Conservation (phyloP, 179 eudicot genomes). For the Beta macrorhiza region DNA sequence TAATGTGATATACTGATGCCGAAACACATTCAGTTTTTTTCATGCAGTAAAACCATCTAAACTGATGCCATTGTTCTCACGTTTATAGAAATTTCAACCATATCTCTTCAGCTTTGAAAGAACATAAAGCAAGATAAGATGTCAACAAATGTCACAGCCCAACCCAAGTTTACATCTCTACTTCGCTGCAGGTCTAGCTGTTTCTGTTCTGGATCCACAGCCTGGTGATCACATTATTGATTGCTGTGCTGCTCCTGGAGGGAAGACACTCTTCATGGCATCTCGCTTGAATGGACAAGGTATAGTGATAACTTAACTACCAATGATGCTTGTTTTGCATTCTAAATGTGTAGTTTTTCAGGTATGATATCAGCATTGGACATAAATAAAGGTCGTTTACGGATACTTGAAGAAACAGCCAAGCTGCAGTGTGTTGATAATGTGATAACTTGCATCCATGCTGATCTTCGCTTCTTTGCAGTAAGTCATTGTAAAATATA, state of each 20-base stretch:
- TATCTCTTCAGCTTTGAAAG: background rate
- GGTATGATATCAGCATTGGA: slow-evolving; percentile 77
- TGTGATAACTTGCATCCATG: slow-evolving; percentile 64
- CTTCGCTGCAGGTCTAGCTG: slow-evolving; percentile 65
- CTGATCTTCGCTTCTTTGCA: slow-evolving; percentile 71
- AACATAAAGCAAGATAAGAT: background rate
- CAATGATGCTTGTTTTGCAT: slow-evolving; percentile 8
- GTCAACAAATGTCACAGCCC: background rate
- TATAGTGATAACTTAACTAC: slow-evolving; percentile 21
- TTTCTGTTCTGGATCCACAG: slow-evolving; percentile 79
- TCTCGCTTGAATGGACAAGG: slow-evolving; percentile 75
- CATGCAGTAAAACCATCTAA: slow-evolving; percentile 10
- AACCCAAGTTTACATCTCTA: background rate
- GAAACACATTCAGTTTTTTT: background rate
- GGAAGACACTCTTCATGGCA: slow-evolving; percentile 93
- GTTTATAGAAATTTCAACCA: background rate
- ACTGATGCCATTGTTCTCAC: background rate
- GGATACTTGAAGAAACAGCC: slow-evolving; percentile 87
- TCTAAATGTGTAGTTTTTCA: slow-evolving; percentile 24
- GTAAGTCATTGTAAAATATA: slow-evolving; percentile 41
- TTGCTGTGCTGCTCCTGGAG: slow-evolving; percentile 99
- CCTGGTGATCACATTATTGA: slow-evolving; percentile 85
- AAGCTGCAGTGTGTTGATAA: slow-evolving; percentile 60
- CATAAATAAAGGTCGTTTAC: slow-evolving; percentile 79
- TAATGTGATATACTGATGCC: slow-evolving; percentile 1